These are phyloP conservation scores for Venturia nashicola DNA, from an alignment of 2,329 filamentous ascomycete species.

Conservation along the genomic window DNA sequence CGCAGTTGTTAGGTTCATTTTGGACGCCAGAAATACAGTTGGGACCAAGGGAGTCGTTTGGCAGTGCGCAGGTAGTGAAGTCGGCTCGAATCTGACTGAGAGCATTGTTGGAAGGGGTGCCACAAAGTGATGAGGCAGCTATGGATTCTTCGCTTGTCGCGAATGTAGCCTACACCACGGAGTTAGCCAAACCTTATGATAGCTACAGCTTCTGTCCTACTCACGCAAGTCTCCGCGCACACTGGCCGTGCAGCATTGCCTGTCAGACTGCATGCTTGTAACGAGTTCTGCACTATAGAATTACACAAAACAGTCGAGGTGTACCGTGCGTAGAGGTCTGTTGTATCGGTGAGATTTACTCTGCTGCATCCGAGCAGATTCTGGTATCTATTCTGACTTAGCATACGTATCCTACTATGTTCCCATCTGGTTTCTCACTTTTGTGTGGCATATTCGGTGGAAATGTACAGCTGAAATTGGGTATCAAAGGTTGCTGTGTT, in stretches of 20 bases:
- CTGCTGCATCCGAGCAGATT: conserved; percentile 66
- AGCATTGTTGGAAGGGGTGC: conserved; percentile 50
- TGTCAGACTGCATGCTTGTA: conserved; percentile 53
- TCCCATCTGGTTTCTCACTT: conserved; percentile 47
- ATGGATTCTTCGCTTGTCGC: conserved; percentile 84
- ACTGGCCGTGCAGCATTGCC: conserved; percentile 56
- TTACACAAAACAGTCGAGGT: conserved; percentile 90
- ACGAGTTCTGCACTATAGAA: conserved; percentile 83
- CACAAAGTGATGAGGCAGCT: conserved; percentile 64
- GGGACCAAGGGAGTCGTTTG: conserved; percentile 63
- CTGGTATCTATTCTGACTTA: conserved; percentile 52
- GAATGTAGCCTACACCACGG: conserved; percentile 51
- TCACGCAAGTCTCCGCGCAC: conserved; percentile 80
- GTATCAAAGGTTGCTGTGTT: conserved; percentile 65
- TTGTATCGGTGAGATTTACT: conserved; percentile 66
- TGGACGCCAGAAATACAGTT: conserved; percentile 61
- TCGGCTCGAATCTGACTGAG: conserved; percentile 76
- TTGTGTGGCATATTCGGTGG: conserved; percentile 58
- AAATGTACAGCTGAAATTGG: conserved; percentile 60
- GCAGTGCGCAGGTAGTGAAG: conserved; percentile 78
- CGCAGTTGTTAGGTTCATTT: conserved; percentile 83
- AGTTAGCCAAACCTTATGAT: background rate
- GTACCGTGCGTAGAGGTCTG: conserved; percentile 80
- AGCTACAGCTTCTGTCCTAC: conserved; percentile 20
- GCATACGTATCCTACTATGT: background rate